Base-by-base conservation (phyloP, 257 asterid species). In the Jacaranda copaia region DNA sequence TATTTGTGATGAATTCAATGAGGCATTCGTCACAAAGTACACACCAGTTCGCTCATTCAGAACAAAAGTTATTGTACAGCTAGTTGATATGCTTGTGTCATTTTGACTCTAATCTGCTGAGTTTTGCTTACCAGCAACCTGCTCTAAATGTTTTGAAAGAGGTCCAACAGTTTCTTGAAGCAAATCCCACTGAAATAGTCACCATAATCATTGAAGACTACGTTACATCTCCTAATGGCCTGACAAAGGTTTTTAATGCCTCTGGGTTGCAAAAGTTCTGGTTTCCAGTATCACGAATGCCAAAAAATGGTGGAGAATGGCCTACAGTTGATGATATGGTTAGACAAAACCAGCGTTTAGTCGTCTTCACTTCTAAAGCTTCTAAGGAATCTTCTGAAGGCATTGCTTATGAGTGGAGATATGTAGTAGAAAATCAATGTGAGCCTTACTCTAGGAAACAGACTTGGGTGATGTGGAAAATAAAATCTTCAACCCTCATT, bases 371-470 rank as follows among this genome's bases (percentile, higher is more conserved):
- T 40, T 93, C 98, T 38, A 90, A 90, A 85, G 79, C 94, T 60
- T 51, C 88, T 7, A 91, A 95, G 83, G 99, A 93, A 85, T 40
- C 91, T 18, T 83, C 94, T 32, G 97, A 95, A 87, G 96, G 92
- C 83, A 91, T 95, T 70, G 98, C 99, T 1, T 90, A 90, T 57
- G 85, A 88, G 72, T 95, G 99, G 99, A 90, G 80, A 88, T 93
- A 95, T 81, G 52, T 89, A 0, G 97, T 91, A 14, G 99, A 95
- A 83, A 95, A 93, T 78, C 97, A 93, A 83, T 93, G 97, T 95
- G 74, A 87, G 96, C 72, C 68, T 65, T 25, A 25, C 36, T 12
- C 48, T 64, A 45, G 6, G 14, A 52, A 66, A 53, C 59, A 45
- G 39, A n/a, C 48, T 25, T 55, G 58, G 39, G 25, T 20, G 8